phyloP scores from a whole-genome alignment of 2,329 filamentous ascomycete genomes.

The Aspergillus felis region DNA sequence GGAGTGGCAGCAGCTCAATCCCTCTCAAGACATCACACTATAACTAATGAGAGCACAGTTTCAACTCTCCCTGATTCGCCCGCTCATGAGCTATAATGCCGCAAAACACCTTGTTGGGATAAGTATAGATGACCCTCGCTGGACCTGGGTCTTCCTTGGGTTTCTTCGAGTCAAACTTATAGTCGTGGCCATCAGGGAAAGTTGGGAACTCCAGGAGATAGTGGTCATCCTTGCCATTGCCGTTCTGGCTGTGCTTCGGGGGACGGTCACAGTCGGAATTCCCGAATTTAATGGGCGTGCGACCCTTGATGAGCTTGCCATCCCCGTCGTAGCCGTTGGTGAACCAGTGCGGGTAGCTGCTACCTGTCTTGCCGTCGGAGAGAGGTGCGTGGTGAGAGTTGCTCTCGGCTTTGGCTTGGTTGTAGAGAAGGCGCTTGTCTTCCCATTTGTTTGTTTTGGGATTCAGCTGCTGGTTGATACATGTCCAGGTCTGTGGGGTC shows the following conservation, averaged over 20 bases:
- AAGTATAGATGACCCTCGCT: not conserved
- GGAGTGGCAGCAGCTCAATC: not conserved
- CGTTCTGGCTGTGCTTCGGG: not conserved
- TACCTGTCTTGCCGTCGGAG: not conserved
- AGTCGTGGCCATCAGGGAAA: not conserved
- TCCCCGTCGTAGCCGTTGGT: not conserved
- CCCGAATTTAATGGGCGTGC: not conserved
- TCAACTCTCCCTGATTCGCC: not conserved
- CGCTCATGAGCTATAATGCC: not conserved
- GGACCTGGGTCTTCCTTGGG: constrained; percentile 1
- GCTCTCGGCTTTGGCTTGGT: not conserved
- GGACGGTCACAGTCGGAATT: not conserved
- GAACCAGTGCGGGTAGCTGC: constrained; percentile 1
- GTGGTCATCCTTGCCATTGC: not conserved
- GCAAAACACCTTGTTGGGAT: not conserved
- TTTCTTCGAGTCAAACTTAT: constrained; percentile 1
- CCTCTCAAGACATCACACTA: not conserved
- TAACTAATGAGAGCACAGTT: not conserved
- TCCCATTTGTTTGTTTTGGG: not conserved
- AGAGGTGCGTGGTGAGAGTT: not conserved
- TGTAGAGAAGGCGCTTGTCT: not conserved
- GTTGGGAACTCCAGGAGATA: not conserved
- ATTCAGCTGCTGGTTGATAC: not conserved
- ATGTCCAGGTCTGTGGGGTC: not conserved
- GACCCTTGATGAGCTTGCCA: not conserved